phyloP scores from a whole-genome alignment of 148 eudicot species.

The Agrostemma githago region DNA sequence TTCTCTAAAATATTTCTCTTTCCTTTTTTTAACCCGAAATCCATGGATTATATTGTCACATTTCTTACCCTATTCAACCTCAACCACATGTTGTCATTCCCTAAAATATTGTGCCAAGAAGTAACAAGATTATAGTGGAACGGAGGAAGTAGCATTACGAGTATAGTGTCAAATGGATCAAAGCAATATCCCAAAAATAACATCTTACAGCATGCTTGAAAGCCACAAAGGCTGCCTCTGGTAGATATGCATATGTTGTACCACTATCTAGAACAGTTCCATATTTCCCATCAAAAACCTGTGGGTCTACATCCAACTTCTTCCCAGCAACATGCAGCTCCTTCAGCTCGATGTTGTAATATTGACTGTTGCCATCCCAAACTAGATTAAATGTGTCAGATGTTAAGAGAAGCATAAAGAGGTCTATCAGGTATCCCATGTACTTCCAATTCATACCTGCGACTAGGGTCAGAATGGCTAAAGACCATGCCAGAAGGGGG shows the following conservation, averaged over 20 bases:
- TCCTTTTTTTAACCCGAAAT: no score
- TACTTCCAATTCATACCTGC: constrained; percentile 61
- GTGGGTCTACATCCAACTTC: constrained; percentile 45
- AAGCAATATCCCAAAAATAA: neutral
- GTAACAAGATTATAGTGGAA: no score
- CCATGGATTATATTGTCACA: no score
- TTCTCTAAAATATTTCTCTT: no score
- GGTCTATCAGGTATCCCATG: constrained; percentile 14
- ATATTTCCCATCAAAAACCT: constrained; percentile 79
- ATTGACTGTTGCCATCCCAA: constrained; percentile 93
- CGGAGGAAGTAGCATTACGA: neutral
- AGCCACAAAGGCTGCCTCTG: constrained; percentile 71
- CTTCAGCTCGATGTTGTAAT: constrained; percentile 90
- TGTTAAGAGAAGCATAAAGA: constrained; percentile 38
- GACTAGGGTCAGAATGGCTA: constrained; percentile 66
- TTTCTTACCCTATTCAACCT: no score
- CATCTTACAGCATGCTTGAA: constrained; percentile 80
- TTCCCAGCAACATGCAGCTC: constrained; percentile 86
- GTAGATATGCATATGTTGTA: constrained; percentile 87
- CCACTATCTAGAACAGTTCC: constrained; percentile 93
- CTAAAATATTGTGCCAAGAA: no score
- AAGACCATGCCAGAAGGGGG: constrained; percentile 75
- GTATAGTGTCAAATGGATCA: constrained; percentile 11
- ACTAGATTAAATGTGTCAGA: constrained; percentile 98
- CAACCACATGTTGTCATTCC: no score